Evolutionary conservation across 31 red algal genomes (phyloP), one percentile per base, ranked within the genome.

Genomic region (Odonthalia washingtoniensis): DNA sequence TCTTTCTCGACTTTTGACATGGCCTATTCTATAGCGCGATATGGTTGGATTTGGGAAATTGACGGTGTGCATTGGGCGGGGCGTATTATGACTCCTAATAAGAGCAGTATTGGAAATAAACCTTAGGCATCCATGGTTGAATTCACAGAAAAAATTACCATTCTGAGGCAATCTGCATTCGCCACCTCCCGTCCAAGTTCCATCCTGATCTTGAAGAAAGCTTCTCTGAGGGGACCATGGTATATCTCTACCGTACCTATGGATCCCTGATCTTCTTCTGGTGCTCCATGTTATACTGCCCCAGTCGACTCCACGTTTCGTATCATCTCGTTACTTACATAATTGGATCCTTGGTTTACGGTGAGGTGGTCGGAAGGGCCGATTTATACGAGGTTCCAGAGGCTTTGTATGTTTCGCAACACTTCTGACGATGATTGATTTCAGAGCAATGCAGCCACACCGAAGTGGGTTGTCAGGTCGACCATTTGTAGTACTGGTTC

Each of bases 221-320:
- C 73, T 1, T 27, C 42, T 4, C 73, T 18, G 12, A 92, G 69
- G 1, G 78, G 88, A 9, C 52, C 78, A 69, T 91, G 69, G 33
- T 91, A 91, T n/a, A n/a, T n/a, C n/a, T n/a, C 0, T 70, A 16
- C 53, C 75, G 72, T 26, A 86, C 89, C 24, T 72, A 92, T 85
- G 4, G 53, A 74, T 1, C 38, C 24, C 5, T 72, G 64, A 65
- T 2, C 39, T 33, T 92, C 74, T 24, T 85, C 49, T 42, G 73
- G 70, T 21, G 81, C 67, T 35, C 85, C 3, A 0, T 84, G 35
- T n/a, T 85, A 34, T 62, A n/a, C 31, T 6, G 73, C 70, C 2
- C 60, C n/a, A n/a, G n/a, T n/a, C n/a, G n/a, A n/a, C n/a, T n/a
- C n/a, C n/a, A n/a, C n/a, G n/a, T n/a, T n/a, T n/a, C n/a, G n/a